Percentiles rank a stretch among this genome's conserved stretches.
Evolutionary conservation across 2,329 filamentous ascomycete species (phyloP).

Genomic region (Microsporum ferrugineum): DNA sequence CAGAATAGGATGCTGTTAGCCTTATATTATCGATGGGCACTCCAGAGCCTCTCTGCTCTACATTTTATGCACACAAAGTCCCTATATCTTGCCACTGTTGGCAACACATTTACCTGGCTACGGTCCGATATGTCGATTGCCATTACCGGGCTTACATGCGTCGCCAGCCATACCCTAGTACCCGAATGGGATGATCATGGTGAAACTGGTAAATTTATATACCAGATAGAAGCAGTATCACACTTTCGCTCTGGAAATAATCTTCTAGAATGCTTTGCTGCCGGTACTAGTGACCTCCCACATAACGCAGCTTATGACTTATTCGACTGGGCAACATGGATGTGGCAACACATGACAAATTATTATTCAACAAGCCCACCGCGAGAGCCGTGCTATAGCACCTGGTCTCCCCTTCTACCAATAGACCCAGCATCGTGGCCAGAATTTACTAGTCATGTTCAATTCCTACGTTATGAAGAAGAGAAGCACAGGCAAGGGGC

Average conservation of each 20-base stretch:
- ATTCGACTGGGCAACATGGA: conserved; percentile 7
- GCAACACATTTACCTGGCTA: not conserved
- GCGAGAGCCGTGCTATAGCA: not conserved
- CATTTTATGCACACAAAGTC: conserved; percentile 1
- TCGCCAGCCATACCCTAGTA: not conserved
- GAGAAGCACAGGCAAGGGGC: not conserved
- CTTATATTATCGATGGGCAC: conserved; percentile 6
- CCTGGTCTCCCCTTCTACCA: not conserved
- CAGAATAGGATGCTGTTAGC: not conserved
- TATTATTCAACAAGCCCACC: not conserved
- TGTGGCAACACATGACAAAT: conserved; percentile 7
- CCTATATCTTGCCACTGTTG: not conserved
- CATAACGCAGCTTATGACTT: not conserved
- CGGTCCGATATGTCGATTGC: conserved; percentile 4
- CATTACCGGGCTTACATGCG: not conserved
- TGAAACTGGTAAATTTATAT: not conserved
- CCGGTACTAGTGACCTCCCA: not conserved
- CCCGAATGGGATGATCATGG: not conserved
- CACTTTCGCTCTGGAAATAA: not conserved
- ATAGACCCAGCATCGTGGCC: conserved; percentile 1
- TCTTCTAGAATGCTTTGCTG: not conserved
- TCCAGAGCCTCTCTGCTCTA: conserved; percentile 6
- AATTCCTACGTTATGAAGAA: not conserved
- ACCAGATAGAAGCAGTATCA: not conserved
- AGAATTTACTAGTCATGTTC: not conserved